These are phyloP conservation scores for Orychophragmus violaceus DNA, from an alignment of 345 rosid genomes.

Conservation along the genomic window DNA sequence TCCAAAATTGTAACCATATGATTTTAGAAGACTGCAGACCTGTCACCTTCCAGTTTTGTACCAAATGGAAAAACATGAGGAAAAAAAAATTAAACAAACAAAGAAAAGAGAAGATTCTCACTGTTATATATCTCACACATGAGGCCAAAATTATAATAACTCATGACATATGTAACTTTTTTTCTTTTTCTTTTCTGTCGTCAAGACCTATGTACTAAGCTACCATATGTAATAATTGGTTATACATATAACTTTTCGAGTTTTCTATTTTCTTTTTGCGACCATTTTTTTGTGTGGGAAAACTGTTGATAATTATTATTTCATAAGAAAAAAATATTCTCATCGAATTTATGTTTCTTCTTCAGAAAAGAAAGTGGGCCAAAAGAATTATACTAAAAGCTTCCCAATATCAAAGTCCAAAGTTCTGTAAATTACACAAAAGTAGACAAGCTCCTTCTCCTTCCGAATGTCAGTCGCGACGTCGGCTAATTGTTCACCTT, in stretches of 20 bases:
- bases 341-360: slow-evolving; percentile 10
- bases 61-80: slow-evolving; percentile 11
- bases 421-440: neutral
- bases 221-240: slow-evolving; percentile 28
- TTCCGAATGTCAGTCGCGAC: neutral
- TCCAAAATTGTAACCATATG: slow-evolving; percentile 32
- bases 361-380: slow-evolving; percentile 27
- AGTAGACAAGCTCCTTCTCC: neutral
- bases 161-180: slow-evolving; percentile 8
- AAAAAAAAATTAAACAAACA: neutral
- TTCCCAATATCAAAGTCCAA: neutral
- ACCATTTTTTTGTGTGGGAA: neutral
- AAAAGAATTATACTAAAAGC: neutral
- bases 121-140: slow-evolving; percentile 4
- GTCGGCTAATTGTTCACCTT: neutral
- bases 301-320: neutral
- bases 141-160: slow-evolving; percentile 22
- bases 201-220: slow-evolving; percentile 31
- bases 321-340: neutral
- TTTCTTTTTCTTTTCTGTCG: slow-evolving; percentile 8
- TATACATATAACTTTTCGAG: neutral
- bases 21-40: slow-evolving; percentile 22
- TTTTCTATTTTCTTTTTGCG: neutral
- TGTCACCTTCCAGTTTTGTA: slow-evolving; percentile 19
- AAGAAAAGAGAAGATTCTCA: slow-evolving; percentile 13